These are phyloP conservation scores for Begonia fuchsioides DNA, from an alignment of 306 rosid genomes.

Conservation along the genomic window DNA sequence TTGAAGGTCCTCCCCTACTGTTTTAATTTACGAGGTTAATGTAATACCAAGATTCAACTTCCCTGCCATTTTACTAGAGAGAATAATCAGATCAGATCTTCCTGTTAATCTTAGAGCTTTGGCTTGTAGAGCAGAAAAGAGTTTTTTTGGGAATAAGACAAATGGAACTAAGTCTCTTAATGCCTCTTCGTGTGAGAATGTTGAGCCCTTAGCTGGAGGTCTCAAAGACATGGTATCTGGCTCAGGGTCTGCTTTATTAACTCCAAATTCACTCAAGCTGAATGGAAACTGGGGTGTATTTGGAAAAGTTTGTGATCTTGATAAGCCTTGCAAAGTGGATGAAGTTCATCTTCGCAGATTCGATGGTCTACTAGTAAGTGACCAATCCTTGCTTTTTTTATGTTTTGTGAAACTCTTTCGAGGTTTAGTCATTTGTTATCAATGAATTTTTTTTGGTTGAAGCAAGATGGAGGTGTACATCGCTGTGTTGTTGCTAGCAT, in stretches of 20 bases:
- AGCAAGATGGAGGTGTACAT: constrained; percentile 99
- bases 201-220: too few relatives aligned
- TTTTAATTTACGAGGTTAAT: constrained; percentile 66
- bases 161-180: not conserved
- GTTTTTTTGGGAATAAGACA: constrained; percentile 25
- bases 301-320: constrained; percentile 74
- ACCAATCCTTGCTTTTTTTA: constrained; percentile 3
- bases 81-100: constrained; percentile 85
- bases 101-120: constrained; percentile 85
- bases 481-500: constrained; percentile 92
- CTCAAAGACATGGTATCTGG: constrained; percentile 2
- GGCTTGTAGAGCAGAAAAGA: constrained; percentile 70
- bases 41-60: constrained; percentile 90
- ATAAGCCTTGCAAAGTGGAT: constrained; percentile 73
- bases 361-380: constrained; percentile 82
- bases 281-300: constrained; percentile 53
- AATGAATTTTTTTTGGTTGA: constrained; percentile 25
- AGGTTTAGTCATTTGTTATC: not conserved
- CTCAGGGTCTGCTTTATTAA: constrained; percentile 29
- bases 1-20: constrained; percentile 59
- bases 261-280: constrained; percentile 29
- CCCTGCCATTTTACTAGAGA: constrained; percentile 86
- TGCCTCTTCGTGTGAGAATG: too few relatives aligned
- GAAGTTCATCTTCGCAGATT: constrained; percentile 98
- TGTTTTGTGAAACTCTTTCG: not conserved